Conservation (phyloP, 805 yeast genomes). For the Hanseniaspora guilliermondii region DNA sequence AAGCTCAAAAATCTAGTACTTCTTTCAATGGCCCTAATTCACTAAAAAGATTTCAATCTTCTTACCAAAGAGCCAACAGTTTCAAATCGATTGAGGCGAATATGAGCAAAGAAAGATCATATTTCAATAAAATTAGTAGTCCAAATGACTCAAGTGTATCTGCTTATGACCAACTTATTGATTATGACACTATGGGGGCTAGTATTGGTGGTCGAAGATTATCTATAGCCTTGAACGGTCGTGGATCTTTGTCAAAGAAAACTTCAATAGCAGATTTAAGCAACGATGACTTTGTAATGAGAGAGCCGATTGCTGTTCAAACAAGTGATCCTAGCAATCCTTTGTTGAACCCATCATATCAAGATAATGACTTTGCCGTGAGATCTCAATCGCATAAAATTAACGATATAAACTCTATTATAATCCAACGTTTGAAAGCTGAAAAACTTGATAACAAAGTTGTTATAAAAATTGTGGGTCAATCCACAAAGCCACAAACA, state of each 20-base stretch:
- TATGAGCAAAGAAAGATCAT: constrained; percentile 40
- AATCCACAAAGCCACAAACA: constrained; percentile 69
- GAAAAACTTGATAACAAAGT: constrained; percentile 61
- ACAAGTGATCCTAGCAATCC: neutral
- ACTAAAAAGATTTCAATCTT: constrained; percentile 64
- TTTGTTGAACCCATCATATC: neutral
- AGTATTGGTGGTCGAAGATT: constrained; percentile 50
- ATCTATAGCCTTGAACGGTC: constrained; percentile 32
- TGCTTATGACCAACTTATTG: constrained; percentile 47
- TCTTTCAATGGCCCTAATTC: constrained; percentile 52
- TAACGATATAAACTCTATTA: constrained; percentile 34
- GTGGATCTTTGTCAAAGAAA: neutral
- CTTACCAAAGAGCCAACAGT: constrained; percentile 67
- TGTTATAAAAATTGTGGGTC: constrained; percentile 64
- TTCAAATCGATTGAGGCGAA: constrained; percentile 43
- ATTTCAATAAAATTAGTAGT: constrained; percentile 36
- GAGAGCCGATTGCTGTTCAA: neutral
- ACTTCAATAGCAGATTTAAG: neutral
- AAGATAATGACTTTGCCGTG: constrained; percentile 24
- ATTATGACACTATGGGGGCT: constrained; percentile 58
- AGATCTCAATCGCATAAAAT: constrained; percentile 36
- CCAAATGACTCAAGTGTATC: neutral
- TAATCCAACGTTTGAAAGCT: constrained; percentile 45
- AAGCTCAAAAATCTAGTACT: neutral
- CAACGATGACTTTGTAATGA: neutral